A percentile compares a stretch with the other conserved stretches of the same genome.
These are phyloP conservation scores for Trichomonas gallinae DNA, from an alignment of 208 protist genomes.

Conservation along the genomic window DNA sequence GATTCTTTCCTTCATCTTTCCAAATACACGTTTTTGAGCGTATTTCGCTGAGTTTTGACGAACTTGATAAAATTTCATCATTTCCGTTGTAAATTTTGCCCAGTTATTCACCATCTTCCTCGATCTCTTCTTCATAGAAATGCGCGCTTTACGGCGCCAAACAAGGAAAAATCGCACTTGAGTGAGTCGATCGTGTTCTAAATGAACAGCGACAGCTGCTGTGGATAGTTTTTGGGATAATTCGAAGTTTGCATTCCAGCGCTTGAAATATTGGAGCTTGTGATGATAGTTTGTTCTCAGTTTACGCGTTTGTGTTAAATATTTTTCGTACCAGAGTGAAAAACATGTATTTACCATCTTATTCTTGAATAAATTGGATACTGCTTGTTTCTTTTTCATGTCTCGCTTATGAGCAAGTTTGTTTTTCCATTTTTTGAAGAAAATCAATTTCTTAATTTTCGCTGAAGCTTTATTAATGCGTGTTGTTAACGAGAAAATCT, in stretches of 20 bases:
- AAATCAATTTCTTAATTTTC: background rate
- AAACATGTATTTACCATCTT: background rate
- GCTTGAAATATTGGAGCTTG: background rate
- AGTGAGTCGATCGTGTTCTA: background rate
- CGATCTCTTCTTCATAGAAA: background rate
- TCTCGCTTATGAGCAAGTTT: background rate
- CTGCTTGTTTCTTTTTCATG: background rate
- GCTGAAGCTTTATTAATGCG: background rate
- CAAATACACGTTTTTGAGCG: background rate
- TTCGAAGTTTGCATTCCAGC: background rate
- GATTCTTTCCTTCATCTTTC: background rate
- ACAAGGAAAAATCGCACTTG: background rate
- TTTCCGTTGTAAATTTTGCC: background rate
- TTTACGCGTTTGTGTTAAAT: background rate
- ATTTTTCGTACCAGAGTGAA: background rate
- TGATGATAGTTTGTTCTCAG: background rate
- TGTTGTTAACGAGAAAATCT: background rate
- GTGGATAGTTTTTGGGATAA: background rate
- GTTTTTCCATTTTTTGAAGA: background rate
- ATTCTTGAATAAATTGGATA: background rate
- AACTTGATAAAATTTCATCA: background rate
- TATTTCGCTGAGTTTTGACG: background rate
- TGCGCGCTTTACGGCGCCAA: background rate
- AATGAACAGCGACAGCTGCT: background rate
- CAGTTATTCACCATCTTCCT: background rate